Percentiles rank a stretch among this genome's conserved stretches.
Conservation (phyloP, 225 moss, liverwort and hornwort species). For the Pseudisothecium myosuroides region DNA sequence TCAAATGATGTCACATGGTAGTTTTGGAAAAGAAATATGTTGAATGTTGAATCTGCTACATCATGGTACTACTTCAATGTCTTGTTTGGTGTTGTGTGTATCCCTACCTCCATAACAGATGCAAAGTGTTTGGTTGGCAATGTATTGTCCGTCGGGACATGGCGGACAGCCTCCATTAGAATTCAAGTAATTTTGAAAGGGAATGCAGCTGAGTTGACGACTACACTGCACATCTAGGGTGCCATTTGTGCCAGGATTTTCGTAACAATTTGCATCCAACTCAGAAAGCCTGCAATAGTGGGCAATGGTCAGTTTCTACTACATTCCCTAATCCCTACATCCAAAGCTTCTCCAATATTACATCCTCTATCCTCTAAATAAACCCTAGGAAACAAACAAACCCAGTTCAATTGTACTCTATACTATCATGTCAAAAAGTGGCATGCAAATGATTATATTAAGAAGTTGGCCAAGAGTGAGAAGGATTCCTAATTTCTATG, state of each 20-base stretch:
- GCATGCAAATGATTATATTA: neutral
- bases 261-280: slow-evolving; percentile 27
- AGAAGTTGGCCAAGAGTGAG: neutral
- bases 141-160: slow-evolving; percentile 15
- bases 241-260: slow-evolving; percentile 22
- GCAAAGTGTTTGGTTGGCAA: slow-evolving; percentile 16
- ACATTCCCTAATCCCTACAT: neutral
- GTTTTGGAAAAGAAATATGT: neutral
- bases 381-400: neutral
- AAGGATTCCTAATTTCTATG: neutral
- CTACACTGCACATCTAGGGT: neutral
- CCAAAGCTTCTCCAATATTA: neutral
- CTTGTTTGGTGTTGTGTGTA: neutral
- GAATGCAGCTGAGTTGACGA: slow-evolving; percentile 15
- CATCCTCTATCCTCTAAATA: neutral
- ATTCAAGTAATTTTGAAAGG: slow-evolving; percentile 6
- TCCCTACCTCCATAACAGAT: slow-evolving; percentile 21
- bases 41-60: neutral
- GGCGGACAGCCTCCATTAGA: slow-evolving; percentile 27
- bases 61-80: neutral
- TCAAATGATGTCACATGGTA: neutral
- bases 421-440: neutral
- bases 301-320: neutral
- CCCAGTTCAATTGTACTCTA: too few species aligned
- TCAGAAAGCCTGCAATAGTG: neutral